Evolutionary conservation across 164 flowering plant species (phyloP), one percentile per base, ranked within the genome.

Genomic region (Sedum album): DNA sequence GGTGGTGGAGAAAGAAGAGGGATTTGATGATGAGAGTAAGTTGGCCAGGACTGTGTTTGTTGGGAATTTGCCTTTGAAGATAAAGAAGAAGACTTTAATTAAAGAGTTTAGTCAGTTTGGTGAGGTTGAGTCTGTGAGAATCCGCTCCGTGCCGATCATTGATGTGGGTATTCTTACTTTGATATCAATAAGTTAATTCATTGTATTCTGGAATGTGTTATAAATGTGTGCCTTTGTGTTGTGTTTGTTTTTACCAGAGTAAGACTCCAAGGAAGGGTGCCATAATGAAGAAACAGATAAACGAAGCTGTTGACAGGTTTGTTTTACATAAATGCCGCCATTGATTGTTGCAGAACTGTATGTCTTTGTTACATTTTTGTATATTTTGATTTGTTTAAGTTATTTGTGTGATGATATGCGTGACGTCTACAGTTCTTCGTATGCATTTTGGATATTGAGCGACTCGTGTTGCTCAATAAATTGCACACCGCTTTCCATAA

Each of bases 11-110:
- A 80, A 82, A 75, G 97, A 82, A 74, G 97, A 92, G 55, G 91
- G 91, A 48, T 91, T 84, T 77, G 99, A 95, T 74, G 97, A 92
- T 66, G 97, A 95, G 73, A 71, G 57, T 60, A 95, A 92, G 86
- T 85, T 95, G 33, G 72, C 84, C 76, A 90, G 97, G 79, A 95
- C 99, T 39, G 82, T 95, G 28, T 95, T 95, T 77, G 91, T 88
- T 53, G 97, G 99, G 76, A 95, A 95, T 71, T 84, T 95, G 85
- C 94, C 96, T 0, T 66, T 91, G 76, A 90, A 88, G 75, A 69
- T 85, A 41, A 95, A 95, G 84, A 92, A 90, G 84, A 95, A 90
- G 78, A 82, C 72, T 23, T 48, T 95, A 66, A 13, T 83, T 66
- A 90, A 85, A 77, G 97, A 92, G 71, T 95, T 92, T 75, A 74